These are phyloP conservation scores for Seiridium cupressi DNA, from an alignment of 2,329 filamentous ascomycete genomes.

Conservation along the genomic window DNA sequence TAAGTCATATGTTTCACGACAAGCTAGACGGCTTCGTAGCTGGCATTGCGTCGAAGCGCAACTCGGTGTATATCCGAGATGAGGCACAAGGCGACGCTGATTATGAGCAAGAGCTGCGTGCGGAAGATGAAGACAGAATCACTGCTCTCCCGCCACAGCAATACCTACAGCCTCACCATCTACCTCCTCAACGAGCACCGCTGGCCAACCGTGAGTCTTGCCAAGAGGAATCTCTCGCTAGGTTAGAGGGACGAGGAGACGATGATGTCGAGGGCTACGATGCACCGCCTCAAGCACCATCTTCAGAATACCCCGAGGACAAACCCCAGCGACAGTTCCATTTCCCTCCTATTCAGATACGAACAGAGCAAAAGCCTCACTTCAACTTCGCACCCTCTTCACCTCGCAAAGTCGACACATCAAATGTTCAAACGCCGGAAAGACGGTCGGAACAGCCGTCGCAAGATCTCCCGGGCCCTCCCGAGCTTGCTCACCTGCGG, in stretches of 20 bases:
- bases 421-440: slow-evolving; percentile 21
- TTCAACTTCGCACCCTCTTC: slow-evolving; percentile 58
- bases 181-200: slow-evolving; percentile 31
- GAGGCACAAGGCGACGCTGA: slow-evolving; percentile 78
- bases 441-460: slow-evolving; percentile 15
- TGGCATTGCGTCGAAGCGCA: slow-evolving; percentile 81
- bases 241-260: slow-evolving; percentile 45
- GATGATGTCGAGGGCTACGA: slow-evolving; percentile 39
- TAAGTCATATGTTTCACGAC: slow-evolving; percentile 78
- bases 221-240: slow-evolving; percentile 46
- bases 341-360: slow-evolving; percentile 52
- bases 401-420: slow-evolving; percentile 31
- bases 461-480: slow-evolving; percentile 30
- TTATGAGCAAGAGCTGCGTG: slow-evolving; percentile 75
- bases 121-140: slow-evolving; percentile 81
- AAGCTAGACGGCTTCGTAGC: slow-evolving; percentile 86
- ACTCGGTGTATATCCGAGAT: slow-evolving; percentile 78
- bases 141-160: slow-evolving; percentile 73
- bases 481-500: slow-evolving; percentile 58
- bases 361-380: slow-evolving; percentile 47
- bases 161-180: slow-evolving; percentile 56
- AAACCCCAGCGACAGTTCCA: slow-evolving; percentile 48
- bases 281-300: slow-evolving; percentile 11
- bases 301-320: slow-evolving; percentile 28
- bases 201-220: slow-evolving; percentile 28